These are phyloP conservation scores for Fomitopsis pinicola DNA, from an alignment of 1,284 basidiomycete species.

Conservation along the genomic window DNA sequence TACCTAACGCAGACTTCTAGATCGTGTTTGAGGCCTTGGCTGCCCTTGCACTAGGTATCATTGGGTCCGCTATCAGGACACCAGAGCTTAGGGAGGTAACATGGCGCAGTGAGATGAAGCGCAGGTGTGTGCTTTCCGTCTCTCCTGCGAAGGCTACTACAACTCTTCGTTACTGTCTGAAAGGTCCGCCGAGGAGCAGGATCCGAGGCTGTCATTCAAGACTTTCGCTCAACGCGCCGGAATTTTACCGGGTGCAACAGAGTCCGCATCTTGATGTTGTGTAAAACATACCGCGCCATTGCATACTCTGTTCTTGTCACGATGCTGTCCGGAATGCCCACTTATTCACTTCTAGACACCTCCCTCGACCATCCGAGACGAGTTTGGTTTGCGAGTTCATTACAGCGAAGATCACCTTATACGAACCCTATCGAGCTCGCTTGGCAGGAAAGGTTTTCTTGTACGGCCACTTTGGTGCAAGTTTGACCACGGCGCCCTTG, in stretches of 20 bases:
- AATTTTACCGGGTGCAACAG: slow-evolving; percentile 10
- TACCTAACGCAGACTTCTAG: slow-evolving; percentile 33
- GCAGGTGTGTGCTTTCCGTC: slow-evolving; percentile 45
- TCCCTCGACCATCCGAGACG: too few relatives aligned
- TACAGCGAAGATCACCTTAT: too few relatives aligned
- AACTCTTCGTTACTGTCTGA: not conserved
- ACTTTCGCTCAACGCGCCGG: slow-evolving; percentile 64
- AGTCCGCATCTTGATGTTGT: slow-evolving; percentile 1
- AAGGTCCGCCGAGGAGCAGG: slow-evolving; percentile 78
- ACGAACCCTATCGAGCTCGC: too few relatives aligned
- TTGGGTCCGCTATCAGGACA: slow-evolving; percentile 70
- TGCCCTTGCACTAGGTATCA: slow-evolving; percentile 61
- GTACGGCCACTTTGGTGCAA: too few relatives aligned
- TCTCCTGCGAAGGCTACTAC: not conserved
- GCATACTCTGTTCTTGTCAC: too few relatives aligned
- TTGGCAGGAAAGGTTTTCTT: too few relatives aligned
- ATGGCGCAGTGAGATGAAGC: slow-evolving; percentile 89
- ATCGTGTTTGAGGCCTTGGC: slow-evolving; percentile 65
- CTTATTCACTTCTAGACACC: too few relatives aligned
- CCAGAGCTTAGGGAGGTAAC: slow-evolving; percentile 73
- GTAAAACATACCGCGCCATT: too few relatives aligned
- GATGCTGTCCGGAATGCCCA: too few relatives aligned
- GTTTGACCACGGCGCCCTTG: too few relatives aligned
- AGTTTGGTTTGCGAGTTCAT: too few relatives aligned
- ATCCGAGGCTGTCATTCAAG: slow-evolving; percentile 69